Conservation (phyloP, 192 early-diverging fungal genomes). For the Neocallimastix lanati region DNA sequence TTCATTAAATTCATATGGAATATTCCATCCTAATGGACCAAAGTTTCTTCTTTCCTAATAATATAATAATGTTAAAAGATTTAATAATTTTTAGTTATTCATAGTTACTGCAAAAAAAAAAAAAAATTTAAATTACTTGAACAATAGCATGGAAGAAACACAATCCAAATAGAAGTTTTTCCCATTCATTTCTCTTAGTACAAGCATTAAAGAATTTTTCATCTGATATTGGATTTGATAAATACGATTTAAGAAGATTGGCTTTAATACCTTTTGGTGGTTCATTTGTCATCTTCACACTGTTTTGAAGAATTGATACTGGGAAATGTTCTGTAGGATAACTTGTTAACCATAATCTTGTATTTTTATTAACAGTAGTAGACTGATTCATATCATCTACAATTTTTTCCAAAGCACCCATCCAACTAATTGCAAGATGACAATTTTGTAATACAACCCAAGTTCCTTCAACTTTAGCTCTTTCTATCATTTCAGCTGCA, state of each 20-base stretch:
- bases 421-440: slow-evolving; percentile 41
- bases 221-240: slow-evolving; percentile 36
- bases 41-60: slow-evolving; percentile 31
- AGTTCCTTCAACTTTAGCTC: slow-evolving; percentile 31
- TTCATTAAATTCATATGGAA: slow-evolving; percentile 50
- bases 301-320: slow-evolving; percentile 28
- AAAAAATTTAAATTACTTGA: no score
- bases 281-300: slow-evolving; percentile 49
- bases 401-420: slow-evolving; percentile 32
- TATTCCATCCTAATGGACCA: slow-evolving; percentile 49
- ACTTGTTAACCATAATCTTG: slow-evolving; percentile 37
- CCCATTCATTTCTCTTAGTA: slow-evolving; percentile 29
- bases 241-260: slow-evolving; percentile 34
- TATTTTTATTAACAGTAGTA: slow-evolving; percentile 30
- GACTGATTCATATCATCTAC: slow-evolving; percentile 34
- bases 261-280: slow-evolving; percentile 40
- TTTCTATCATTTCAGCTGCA: slow-evolving; percentile 36
- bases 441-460: slow-evolving; percentile 52
- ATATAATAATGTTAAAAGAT: not conserved
- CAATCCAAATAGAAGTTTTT: slow-evolving; percentile 41
- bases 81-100: not conserved
- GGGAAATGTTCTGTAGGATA: slow-evolving; percentile 41
- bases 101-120: no score
- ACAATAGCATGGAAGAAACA: slow-evolving; percentile 48
- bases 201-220: slow-evolving; percentile 34